Base-by-base conservation (phyloP, 768 basidiomycete species). In the Agrocybe pediades region DNA sequence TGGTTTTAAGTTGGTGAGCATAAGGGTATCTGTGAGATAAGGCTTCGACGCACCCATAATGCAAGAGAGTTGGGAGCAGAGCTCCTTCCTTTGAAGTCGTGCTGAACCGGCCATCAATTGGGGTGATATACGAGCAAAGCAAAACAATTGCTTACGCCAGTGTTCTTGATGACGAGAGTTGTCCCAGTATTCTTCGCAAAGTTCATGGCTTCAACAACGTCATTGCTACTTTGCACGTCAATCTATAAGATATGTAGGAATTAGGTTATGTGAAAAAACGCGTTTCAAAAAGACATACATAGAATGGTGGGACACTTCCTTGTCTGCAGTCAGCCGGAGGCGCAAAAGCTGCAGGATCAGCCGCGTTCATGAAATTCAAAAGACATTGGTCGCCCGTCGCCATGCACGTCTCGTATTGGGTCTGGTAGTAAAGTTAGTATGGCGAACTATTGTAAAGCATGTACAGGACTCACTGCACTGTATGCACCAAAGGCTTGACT, bases 321-420 rank as follows among this genome's bases (percentile, higher is more conserved):
- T 65, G 60, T 19, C 58, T 55, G 53, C 78, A 80, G 11, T 68
- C 60, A n/a, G 60, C 59, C 5, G 69, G 68, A 2, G 67, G 59
- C 6, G 64, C 66, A 2, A 65, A 64, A 3, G 65, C 47, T 6
- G 43, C 48, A 13, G 60, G 36, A 51, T 77, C 67, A 19, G 68
- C 55, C 0, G 75, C 69, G 36, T 69, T 47, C 7, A 58, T 54
- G 51, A 59, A 77, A 61, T 81, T 74, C 6, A 85, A 71, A 1
- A 81, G 65, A 57, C 84, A 85, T 29, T 74, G 72, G 15, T 75
- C 69, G 7, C 70, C 67, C 0, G 70, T 71, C 9, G 65, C 51
- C 64, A 83, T 81, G 61, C 84, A 86, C 1, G 79, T 79, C 55
- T 83, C 83, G 79, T 79, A 84, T 56, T 84, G 79, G 0, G 75